These are phyloP conservation scores for Blastocystis sp. DNA, from an alignment of 352 stramenopile genomes.

Conservation along the genomic window DNA sequence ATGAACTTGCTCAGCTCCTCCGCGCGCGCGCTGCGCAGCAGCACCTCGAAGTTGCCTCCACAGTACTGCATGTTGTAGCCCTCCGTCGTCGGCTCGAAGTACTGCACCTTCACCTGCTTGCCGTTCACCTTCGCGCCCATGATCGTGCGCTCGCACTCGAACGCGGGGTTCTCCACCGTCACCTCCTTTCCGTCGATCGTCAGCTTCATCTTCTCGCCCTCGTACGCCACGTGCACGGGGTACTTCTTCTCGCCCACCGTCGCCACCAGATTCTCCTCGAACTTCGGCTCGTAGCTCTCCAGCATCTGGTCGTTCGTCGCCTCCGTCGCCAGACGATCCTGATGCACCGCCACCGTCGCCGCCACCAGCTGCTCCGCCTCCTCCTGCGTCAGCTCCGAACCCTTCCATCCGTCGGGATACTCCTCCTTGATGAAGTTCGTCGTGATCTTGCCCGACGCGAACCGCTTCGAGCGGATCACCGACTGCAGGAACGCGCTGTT, in stretches of 20 bases:
- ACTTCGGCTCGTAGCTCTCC: background rate
- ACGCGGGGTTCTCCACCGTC: background rate
- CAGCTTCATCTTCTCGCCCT: background rate
- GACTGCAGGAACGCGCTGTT: constrained; percentile 84
- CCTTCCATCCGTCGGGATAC: constrained; percentile 83
- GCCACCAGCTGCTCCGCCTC: constrained; percentile 59
- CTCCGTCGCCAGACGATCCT: constrained; percentile 27
- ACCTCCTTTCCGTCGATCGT: constrained; percentile 16
- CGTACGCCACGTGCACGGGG: background rate
- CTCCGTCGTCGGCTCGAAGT: constrained; percentile 66
- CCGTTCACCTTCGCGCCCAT: constrained; percentile 19
- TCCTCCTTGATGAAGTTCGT: constrained; percentile 89
- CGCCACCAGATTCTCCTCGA: background rate
- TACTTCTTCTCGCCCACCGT: constrained; percentile 17
- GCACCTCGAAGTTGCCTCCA: constrained; percentile 74
- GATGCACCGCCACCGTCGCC: constrained; percentile 58
- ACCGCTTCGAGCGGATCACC: constrained; percentile 71
- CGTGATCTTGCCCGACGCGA: constrained; percentile 80
- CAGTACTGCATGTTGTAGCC: constrained; percentile 72
- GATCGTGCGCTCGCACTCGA: background rate
- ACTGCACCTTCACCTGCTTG: constrained; percentile 62
- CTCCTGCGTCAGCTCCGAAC: constrained; percentile 55
- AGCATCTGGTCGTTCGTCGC: constrained; percentile 39
- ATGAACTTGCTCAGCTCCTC: constrained; percentile 64
- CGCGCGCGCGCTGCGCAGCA: constrained; percentile 76